phyloP scores from a whole-genome alignment of 164 flowering plant genomes.

The Warburgia ugandensis region DNA sequence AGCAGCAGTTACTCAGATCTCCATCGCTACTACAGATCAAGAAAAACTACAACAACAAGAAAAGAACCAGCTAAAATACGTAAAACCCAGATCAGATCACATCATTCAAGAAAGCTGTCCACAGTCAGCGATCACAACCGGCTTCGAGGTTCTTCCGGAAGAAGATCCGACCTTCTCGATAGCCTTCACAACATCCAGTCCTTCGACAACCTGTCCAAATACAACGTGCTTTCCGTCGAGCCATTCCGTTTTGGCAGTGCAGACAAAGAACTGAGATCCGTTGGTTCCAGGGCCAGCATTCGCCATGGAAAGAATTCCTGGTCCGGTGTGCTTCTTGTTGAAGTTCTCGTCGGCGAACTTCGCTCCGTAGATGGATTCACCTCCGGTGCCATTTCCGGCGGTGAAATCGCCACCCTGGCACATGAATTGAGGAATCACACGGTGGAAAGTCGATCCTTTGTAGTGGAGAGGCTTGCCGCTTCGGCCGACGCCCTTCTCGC shows the following conservation, averaged over 20 bases:
- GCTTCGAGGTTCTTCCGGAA: constrained; percentile 18
- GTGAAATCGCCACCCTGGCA: constrained; percentile 49
- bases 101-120: constrained; percentile 28
- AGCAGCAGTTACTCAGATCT: neutral
- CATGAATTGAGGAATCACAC: constrained; percentile 36
- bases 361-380: constrained; percentile 38
- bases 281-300: constrained; percentile 37
- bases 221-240: constrained; percentile 44
- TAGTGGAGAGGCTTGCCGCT: constrained; percentile 32
- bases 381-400: constrained; percentile 38
- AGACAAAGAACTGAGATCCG: constrained; percentile 45
- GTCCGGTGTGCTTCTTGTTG: constrained; percentile 41
- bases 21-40: neutral
- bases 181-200: constrained; percentile 33
- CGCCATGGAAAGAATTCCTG: constrained; percentile 45
- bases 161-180: constrained; percentile 38
- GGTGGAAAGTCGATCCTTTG: constrained; percentile 33
- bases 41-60: neutral
- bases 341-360: constrained; percentile 50
- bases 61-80: neutral
- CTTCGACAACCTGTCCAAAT: constrained; percentile 37
- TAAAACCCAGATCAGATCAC: neutral
- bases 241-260: constrained; percentile 34
- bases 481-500: constrained; percentile 49
- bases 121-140: constrained; percentile 31